Conservation (phyloP, 1,139 yeast genomes). For the Saccharomycopsis crataegensis region DNA sequence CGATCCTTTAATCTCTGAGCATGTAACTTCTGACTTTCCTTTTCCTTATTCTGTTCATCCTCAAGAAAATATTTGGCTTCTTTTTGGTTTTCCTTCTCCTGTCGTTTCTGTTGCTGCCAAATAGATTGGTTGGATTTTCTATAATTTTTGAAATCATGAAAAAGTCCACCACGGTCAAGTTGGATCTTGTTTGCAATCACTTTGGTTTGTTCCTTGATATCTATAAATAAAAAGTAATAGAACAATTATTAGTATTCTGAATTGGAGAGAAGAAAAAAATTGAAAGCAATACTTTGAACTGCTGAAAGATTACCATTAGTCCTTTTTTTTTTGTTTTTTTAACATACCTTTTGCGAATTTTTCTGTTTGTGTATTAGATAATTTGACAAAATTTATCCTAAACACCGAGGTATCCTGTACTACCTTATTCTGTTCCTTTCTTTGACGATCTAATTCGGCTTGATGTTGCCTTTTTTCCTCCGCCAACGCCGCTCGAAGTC, state of each 20-base stretch:
- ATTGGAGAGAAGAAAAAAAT: too few relatives aligned
- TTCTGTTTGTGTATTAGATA: slow-evolving; percentile 5
- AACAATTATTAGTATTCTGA: too few relatives aligned
- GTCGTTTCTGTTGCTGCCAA: neutral
- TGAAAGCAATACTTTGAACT: too few relatives aligned
- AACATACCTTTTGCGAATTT: slow-evolving; percentile 4
- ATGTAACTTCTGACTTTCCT: neutral
- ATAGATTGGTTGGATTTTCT: neutral
- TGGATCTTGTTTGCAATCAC: neutral
- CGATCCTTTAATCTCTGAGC: neutral
- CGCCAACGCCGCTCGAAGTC: neutral
- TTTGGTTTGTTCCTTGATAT: slow-evolving; percentile 1
- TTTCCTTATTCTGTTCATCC: slow-evolving; percentile 3
- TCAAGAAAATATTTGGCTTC: neutral
- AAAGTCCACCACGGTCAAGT: slow-evolving; percentile 11
- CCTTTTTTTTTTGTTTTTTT: too few relatives aligned
- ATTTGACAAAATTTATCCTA: slow-evolving; percentile 2
- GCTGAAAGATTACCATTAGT: too few relatives aligned
- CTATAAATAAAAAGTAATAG: too few relatives aligned
- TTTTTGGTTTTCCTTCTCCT: neutral
- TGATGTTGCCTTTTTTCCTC: neutral
- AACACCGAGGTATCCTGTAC: neutral
- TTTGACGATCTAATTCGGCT: neutral
- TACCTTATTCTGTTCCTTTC: neutral
- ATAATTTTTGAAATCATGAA: neutral